Base-by-base conservation (phyloP, 192 early-diverging fungal genomes). In the Entomortierella parvispora region DNA sequence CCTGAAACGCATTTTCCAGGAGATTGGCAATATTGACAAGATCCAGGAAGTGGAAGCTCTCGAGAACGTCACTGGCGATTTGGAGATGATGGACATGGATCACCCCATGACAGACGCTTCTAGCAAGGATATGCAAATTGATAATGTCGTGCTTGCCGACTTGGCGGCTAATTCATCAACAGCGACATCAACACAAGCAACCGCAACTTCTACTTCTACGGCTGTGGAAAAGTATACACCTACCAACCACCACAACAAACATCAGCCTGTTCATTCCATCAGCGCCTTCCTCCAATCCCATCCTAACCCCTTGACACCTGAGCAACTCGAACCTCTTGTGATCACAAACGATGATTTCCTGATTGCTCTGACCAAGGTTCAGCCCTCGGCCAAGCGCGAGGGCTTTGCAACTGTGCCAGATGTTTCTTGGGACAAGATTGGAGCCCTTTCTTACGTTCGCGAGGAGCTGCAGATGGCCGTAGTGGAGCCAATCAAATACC, bases 361-460 rank as follows among this genome's bases (percentile, higher is more conserved):
- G 11, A 81, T 85, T 50, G 97, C 97, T 0, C 68, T 97, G 44
- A 88, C 85, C 33, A 94, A 95, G 62, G 97, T 99, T 0, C 96
- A 98, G 80, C 97, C 97, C 6, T 95, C 94, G 4, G 90, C 96
- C 22, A 97, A 99, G 68, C 94, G 97, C 68, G 97, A 99, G 80
- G 97, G 97, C 7, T 99, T 99, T 84, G 97, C 97, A 0, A 98
- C 97, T 0, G 95, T 97, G 0, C 97, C 97, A 0, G 97, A 92
- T 51, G 94, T 98, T 8, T 87, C 92, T 2, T 99, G 97, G 97
- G 92, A 92, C 26, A 95, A 98, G 71, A 94, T 99, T 86, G 97
- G 97, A 40, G 97, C 97, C 0, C 81, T 99, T 46, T 67, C 77
- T 29, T 81, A 77, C 47, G 90, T 99, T 3, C 91, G 96, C 37